These are phyloP conservation scores for Mesembryanthemum crystallinum DNA, from an alignment of 148 eudicot genomes.

Conservation along the genomic window DNA sequence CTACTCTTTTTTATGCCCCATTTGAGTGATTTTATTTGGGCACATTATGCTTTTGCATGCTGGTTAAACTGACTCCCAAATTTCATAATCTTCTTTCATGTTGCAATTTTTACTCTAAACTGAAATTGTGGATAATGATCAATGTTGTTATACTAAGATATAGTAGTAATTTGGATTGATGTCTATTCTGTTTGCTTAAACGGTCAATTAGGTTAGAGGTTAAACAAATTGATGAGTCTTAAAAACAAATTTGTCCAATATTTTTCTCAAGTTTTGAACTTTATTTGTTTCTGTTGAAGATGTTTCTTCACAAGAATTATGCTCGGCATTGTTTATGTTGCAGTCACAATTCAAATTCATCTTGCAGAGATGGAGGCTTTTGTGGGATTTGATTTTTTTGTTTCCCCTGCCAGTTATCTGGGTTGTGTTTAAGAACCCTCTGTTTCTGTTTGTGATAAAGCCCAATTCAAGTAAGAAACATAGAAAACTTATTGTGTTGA, in stretches of 20 bases:
- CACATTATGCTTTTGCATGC: slow-evolving; percentile 12
- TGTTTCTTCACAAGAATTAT: background rate
- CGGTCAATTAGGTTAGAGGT: background rate
- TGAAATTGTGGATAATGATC: background rate
- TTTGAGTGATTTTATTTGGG: background rate
- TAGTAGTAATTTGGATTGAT: background rate
- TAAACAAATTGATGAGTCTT: background rate
- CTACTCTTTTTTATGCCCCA: background rate
- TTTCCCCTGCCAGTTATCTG: background rate
- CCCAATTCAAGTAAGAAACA: background rate
- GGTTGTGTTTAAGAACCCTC: background rate
- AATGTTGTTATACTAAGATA: background rate
- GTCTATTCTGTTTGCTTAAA: background rate
- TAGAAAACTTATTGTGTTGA: background rate
- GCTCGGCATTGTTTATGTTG: background rate
- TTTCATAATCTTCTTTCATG: background rate
- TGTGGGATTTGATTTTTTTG: background rate
- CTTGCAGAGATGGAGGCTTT: background rate
- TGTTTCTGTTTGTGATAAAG: background rate
- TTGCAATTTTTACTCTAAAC: background rate
- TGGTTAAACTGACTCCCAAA: background rate
- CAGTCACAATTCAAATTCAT: background rate
- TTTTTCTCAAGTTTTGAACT: background rate
- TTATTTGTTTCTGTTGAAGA: background rate
- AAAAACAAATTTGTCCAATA: background rate